Percentiles rank a stretch among this genome's conserved stretches.
phyloP scores from a whole-genome alignment of 1,139 yeast species.

The Yamadazyma diddensiae region DNA sequence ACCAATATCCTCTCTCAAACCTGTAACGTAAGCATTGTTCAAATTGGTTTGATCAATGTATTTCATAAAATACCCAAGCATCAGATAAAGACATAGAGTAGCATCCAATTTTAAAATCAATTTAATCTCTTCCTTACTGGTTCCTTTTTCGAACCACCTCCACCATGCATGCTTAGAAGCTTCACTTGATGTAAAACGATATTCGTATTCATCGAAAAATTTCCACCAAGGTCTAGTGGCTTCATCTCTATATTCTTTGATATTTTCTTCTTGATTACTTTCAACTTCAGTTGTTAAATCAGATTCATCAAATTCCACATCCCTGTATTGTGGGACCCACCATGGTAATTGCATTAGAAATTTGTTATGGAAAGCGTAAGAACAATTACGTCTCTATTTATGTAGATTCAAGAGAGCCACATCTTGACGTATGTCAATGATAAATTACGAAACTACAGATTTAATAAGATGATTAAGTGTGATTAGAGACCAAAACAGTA shows the following conservation, averaged over 20 bases:
- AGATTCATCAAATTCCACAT: constrained; percentile 13
- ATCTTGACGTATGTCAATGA: no score
- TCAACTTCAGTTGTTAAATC: constrained; percentile 5
- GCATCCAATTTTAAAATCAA: constrained; percentile 25
- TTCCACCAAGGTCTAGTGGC: constrained; percentile 29
- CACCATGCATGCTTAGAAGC: constrained; percentile 19
- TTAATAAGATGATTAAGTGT: no score
- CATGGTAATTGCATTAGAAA: constrained; percentile 17
- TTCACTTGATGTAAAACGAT: constrained; percentile 18
- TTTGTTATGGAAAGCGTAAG: no score
- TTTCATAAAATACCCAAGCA: constrained; percentile 27
- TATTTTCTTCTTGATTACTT: background rate
- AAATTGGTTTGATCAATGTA: constrained; percentile 21
- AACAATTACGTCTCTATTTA: no score
- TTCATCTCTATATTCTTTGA: constrained; percentile 27
- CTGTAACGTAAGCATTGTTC: constrained; percentile 29
- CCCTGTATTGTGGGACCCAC: constrained; percentile 21
- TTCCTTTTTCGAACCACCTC: constrained; percentile 21
- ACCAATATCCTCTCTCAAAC: constrained; percentile 23
- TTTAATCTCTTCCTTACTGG: constrained; percentile 19
- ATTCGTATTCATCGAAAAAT: constrained; percentile 31
- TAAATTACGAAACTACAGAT: no score
- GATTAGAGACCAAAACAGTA: no score
- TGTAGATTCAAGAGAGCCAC: no score
- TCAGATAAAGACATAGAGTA: constrained; percentile 23